Evolutionary conservation across 352 stramenopile species (phyloP).

Genomic region (Blastocystis sp.): DNA sequence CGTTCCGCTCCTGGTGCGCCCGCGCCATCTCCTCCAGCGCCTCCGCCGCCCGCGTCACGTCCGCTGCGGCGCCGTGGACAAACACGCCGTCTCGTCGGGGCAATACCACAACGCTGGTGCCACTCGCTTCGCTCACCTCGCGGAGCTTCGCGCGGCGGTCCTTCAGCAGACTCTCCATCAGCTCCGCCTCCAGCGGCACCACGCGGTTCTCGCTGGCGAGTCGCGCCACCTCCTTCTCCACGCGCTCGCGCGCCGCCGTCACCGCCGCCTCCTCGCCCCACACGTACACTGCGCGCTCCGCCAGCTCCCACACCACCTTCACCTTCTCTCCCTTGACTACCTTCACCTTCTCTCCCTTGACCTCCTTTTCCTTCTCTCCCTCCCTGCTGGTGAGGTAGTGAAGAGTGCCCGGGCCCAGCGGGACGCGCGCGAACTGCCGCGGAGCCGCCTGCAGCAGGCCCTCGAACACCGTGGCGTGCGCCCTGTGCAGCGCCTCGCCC

Average conservation of each 20-base stretch:
- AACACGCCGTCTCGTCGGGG: neutral
- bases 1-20: neutral
- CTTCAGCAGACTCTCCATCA: neutral
- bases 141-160: neutral
- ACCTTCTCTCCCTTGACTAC: neutral
- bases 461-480: neutral
- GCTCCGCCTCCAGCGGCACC: neutral
- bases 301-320: neutral
- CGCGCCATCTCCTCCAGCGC: neutral
- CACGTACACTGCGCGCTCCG: constrained; percentile 9
- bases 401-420: neutral
- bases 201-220: neutral
- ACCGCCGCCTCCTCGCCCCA: neutral
- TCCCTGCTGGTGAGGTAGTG: neutral
- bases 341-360: neutral
- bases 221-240: neutral
- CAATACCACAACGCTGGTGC: neutral
- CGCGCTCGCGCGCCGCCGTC: neutral
- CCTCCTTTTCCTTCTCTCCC: no score
- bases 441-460: neutral
- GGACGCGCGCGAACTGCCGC: neutral
- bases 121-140: neutral
- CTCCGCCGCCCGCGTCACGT: neutral
- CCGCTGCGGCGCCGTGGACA: neutral
- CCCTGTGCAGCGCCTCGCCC: neutral